These are phyloP conservation scores for Carex sylvatica DNA, from an alignment of 202 grass and related monocot species.

Conservation along the genomic window DNA sequence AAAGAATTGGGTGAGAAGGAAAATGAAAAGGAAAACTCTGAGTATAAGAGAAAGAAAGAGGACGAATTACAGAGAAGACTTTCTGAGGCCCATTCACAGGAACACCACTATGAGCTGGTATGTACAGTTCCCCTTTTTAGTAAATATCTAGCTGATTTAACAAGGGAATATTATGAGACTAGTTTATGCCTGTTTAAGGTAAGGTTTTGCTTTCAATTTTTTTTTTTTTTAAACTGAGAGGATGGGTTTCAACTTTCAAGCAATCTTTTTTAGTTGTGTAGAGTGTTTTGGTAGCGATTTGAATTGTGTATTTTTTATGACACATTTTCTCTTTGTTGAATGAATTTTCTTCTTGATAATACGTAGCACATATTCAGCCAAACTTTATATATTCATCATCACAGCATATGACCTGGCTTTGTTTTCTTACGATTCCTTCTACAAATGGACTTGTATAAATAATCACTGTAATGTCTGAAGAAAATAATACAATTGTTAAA, in stretches of 20 bases:
- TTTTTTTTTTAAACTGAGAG: not conserved
- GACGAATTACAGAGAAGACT: constrained; percentile 80
- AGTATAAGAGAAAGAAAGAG: constrained; percentile 91
- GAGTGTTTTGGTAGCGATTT: not conserved
- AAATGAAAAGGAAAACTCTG: constrained; percentile 86
- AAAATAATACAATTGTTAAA: constrained; percentile 19
- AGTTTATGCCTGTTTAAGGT: not conserved
- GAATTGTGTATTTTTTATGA: not conserved
- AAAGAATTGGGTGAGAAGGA: constrained; percentile 64
- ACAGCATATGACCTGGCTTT: not conserved
- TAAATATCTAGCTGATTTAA: not conserved
- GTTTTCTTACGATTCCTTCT: not conserved
- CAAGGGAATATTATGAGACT: not conserved
- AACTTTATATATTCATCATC: not conserved
- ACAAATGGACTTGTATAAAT: not conserved
- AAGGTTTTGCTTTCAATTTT: not conserved
- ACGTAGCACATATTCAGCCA: not conserved
- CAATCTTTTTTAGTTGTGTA: not conserved
- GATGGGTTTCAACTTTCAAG: no score
- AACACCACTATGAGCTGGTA: constrained; percentile 85
- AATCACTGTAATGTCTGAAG: not conserved
- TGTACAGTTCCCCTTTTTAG: not conserved
- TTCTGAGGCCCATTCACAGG: constrained; percentile 53
- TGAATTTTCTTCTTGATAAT: not conserved
- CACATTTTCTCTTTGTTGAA: not conserved